Evolutionary conservation across 1,139 yeast genomes (phyloP).

Genomic region (Suhomyces terraborum): DNA sequence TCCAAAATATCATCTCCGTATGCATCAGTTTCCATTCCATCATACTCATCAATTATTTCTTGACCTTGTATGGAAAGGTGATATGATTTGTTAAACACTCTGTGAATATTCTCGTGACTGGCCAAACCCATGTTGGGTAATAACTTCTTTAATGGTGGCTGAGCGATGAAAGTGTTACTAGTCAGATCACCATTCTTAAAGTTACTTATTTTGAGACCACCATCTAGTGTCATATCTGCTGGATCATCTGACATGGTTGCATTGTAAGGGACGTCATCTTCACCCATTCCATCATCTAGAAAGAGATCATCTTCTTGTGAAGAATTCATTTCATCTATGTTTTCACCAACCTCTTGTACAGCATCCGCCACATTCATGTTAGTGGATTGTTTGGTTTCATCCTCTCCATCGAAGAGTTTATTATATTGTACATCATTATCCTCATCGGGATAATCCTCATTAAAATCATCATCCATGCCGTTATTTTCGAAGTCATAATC

Average conservation of each 20-base stretch:
- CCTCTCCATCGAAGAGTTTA: slow-evolving; percentile 24
- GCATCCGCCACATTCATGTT: not conserved
- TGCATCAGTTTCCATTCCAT: slow-evolving; percentile 17
- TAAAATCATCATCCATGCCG: slow-evolving; percentile 40
- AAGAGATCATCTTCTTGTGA: not conserved
- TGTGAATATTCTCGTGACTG: not conserved
- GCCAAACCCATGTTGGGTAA: not conserved
- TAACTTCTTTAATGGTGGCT: not conserved
- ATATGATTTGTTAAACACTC: slow-evolving; percentile 28
- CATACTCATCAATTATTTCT: slow-evolving; percentile 5
- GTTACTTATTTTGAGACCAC: not conserved
- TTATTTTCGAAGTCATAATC: slow-evolving; percentile 52
- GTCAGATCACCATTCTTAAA: not conserved
- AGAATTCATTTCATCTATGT: not conserved
- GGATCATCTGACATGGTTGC: slow-evolving; percentile 3
- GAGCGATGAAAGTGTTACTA: not conserved
- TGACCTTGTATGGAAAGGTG: slow-evolving; percentile 36
- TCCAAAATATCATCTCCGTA: slow-evolving; percentile 38
- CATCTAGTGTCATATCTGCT: slow-evolving; percentile 1
- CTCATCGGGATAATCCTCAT: slow-evolving; percentile 49
- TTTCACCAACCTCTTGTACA: not conserved
- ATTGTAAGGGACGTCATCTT: slow-evolving; percentile 3
- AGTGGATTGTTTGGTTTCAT: not conserved
- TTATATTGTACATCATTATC: slow-evolving; percentile 45
- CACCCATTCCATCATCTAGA: not conserved